A percentile compares a stretch with the other conserved stretches of the same genome.
Conservation (phyloP, 2,329 filamentous ascomycete species). For the Monascus ruber region DNA sequence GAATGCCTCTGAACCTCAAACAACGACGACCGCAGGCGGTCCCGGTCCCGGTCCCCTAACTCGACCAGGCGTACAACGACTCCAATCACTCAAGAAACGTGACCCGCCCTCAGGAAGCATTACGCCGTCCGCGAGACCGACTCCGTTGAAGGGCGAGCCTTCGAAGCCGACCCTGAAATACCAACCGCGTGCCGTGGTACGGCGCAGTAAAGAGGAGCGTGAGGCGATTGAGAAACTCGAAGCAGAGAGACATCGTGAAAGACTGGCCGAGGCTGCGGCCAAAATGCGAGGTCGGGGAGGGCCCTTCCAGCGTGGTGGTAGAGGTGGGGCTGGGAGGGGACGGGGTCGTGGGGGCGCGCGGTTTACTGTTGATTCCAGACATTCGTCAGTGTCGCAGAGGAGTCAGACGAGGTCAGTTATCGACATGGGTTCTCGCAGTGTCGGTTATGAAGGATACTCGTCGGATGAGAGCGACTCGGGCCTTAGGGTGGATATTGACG, state of each 20-base stretch:
- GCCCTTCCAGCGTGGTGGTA: conserved; percentile 11
- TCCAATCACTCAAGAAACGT: conserved; percentile 32
- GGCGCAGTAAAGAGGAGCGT: conserved; percentile 36
- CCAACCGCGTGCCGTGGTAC: conserved; percentile 29
- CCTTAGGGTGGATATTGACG: conserved; percentile 44
- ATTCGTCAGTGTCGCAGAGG: conserved; percentile 17
- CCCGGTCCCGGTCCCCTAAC: conserved; percentile 7
- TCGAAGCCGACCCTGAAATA: conserved; percentile 32
- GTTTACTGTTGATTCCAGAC: conserved; percentile 13
- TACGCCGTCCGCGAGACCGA: conserved; percentile 12
- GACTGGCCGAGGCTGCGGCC: conserved; percentile 29
- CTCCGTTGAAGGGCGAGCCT: conserved; percentile 14
- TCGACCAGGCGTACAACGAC: conserved; percentile 28
- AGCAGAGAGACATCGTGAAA: conserved; percentile 28
- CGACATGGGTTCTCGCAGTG: conserved; percentile 11
- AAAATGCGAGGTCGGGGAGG: conserved; percentile 22
- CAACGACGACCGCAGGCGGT: not conserved
- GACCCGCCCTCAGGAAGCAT: conserved; percentile 24
- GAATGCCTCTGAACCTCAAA: not conserved
- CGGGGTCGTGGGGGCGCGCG: conserved; percentile 12
- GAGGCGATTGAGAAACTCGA: conserved; percentile 33
- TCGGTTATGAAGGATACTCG: conserved; percentile 18
- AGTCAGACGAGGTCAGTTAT: conserved; percentile 17
- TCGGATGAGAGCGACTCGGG: conserved; percentile 37
- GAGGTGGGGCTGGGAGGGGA: conserved; percentile 16